A percentile compares a stretch with the other conserved stretches of the same genome.
Conservation (phyloP, 2,329 filamentous ascomycete species). For the Penicillium aurantiogriseum region DNA sequence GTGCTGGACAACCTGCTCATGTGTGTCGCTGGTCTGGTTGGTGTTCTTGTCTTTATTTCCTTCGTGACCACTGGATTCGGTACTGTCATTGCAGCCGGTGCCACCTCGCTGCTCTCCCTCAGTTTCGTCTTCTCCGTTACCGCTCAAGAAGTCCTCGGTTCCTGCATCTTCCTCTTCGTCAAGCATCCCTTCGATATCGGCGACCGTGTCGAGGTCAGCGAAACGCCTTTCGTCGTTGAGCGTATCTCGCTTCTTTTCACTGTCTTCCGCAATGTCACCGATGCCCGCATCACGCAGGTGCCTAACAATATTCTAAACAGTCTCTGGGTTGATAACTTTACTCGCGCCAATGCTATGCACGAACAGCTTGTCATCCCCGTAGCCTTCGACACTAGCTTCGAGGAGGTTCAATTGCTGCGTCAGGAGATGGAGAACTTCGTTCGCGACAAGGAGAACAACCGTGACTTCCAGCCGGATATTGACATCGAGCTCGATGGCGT, state of each 20-base stretch:
- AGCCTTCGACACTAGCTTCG: constrained; percentile 81
- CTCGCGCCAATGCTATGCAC: constrained; percentile 86
- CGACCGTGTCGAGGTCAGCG: constrained; percentile 79
- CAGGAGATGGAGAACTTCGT: constrained; percentile 85
- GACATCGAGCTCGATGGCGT: constrained; percentile 75
- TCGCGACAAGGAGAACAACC: constrained; percentile 74
- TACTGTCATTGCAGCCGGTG: constrained; percentile 81
- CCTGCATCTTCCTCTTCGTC: constrained; percentile 97
- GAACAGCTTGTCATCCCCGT: constrained; percentile 79
- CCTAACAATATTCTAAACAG: constrained; percentile 91
- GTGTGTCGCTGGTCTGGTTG: constrained; percentile 75
- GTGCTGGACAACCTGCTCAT: constrained; percentile 85
- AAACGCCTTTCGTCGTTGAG: constrained; percentile 74
- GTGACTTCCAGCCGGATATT: constrained; percentile 87
- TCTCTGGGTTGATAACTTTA: constrained; percentile 93
- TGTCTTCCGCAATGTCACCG: constrained; percentile 80
- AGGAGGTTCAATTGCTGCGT: constrained; percentile 83
- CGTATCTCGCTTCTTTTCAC: constrained; percentile 93
- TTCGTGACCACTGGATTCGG: constrained; percentile 87
- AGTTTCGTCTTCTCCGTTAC: constrained; percentile 95
- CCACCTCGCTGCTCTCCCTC: constrained; percentile 88
- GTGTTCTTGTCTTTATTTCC: constrained; percentile 82
- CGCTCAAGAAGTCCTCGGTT: constrained; percentile 92
- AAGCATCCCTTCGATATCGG: constrained; percentile 98
- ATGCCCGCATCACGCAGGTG: constrained; percentile 75